These are phyloP conservation scores for Nicotiana noctiflora DNA, from an alignment of 257 asterid species.

Conservation along the genomic window DNA sequence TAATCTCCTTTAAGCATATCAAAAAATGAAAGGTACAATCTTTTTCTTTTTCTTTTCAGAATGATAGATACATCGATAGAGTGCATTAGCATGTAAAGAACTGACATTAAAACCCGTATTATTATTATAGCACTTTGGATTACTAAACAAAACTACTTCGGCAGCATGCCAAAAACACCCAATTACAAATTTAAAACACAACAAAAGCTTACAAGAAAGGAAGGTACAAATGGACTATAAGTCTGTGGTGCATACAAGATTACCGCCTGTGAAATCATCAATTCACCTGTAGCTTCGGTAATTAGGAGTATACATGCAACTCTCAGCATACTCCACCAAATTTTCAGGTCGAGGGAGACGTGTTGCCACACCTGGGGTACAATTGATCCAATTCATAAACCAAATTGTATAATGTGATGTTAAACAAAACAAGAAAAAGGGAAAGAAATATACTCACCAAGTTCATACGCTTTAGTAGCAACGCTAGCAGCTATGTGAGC, in stretches of 20 bases:
- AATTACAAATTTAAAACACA: neutral
- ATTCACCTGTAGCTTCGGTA: constrained; percentile 64
- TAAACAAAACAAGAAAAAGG: neutral
- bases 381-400: neutral
- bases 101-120: no score
- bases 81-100: no score
- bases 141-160: no score
- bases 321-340: constrained; percentile 82
- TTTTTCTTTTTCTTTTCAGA: no score
- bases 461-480: constrained; percentile 98
- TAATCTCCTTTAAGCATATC: neutral
- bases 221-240: neutral
- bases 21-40: no score
- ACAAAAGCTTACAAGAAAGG: neutral
- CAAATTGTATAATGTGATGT: neutral
- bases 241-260: neutral
- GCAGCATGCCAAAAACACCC: neutral
- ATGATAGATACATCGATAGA: no score
- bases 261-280: neutral
- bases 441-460: constrained; percentile 42
- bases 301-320: constrained; percentile 97
- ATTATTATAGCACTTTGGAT: no score
- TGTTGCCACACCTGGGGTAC: constrained; percentile 64
- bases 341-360: constrained; percentile 84
- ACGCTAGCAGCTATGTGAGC: constrained; percentile 90